Conservation (phyloP, 352 stramenopile genomes). For the Pythium apleroticum region DNA sequence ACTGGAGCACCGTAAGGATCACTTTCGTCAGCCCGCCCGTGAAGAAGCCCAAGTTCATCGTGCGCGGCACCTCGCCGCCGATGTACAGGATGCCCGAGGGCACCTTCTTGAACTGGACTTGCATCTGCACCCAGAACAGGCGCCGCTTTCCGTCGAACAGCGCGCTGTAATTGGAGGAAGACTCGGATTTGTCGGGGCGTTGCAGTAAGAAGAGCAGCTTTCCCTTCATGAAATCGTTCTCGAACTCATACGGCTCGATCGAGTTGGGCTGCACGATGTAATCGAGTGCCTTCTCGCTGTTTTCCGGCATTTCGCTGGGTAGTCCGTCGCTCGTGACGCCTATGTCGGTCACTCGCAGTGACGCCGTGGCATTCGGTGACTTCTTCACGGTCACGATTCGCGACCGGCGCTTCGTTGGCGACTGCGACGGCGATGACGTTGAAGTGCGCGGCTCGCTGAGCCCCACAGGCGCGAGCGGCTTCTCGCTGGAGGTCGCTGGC, state of each 20-base stretch:
- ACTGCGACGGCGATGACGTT: constrained; percentile 1
- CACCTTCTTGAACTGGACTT: constrained; percentile 65
- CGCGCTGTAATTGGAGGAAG: constrained; percentile 22
- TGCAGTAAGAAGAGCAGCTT: constrained; percentile 70
- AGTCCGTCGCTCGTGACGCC: constrained; percentile 15
- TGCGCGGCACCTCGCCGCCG: constrained; percentile 52
- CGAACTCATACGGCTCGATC: constrained; percentile 51
- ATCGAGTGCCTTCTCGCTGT: constrained; percentile 19
- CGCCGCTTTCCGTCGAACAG: constrained; percentile 50
- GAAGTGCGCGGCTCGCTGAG: background rate
- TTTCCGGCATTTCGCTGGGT: constrained; percentile 12
- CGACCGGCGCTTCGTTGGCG: constrained; percentile 14
- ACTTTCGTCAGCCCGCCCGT: constrained; percentile 47
- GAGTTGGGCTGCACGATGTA: constrained; percentile 37
- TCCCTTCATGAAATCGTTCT: constrained; percentile 80
- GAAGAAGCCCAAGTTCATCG: constrained; percentile 62
- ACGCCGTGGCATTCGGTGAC: constrained; percentile 6
- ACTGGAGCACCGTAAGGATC: constrained; percentile 53
- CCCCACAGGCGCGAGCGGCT: background rate
- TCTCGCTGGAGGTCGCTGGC: background rate
- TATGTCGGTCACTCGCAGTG: constrained; percentile 23
- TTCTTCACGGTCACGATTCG: constrained; percentile 19
- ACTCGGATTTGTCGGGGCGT: constrained; percentile 24
- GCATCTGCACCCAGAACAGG: constrained; percentile 67
- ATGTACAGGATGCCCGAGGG: constrained; percentile 62